phyloP scores from a whole-genome alignment of 257 asterid genomes.

The Ajuga chamaepitys region DNA sequence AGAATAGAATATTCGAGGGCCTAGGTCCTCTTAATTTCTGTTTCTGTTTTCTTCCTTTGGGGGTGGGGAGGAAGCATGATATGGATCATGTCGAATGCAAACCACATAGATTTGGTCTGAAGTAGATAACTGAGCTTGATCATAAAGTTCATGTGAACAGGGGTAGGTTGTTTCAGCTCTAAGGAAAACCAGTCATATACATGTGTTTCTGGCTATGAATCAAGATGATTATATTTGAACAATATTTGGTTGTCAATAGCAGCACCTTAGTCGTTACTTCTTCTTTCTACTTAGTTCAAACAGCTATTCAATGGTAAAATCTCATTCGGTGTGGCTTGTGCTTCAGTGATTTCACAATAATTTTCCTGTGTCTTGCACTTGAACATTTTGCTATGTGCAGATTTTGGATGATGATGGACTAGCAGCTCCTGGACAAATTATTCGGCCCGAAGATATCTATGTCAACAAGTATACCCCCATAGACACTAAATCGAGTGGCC shows the following conservation, averaged over 20 bases:
- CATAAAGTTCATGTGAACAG: neutral
- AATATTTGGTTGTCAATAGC: neutral
- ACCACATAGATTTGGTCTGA: neutral
- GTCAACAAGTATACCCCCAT: constrained; percentile 69
- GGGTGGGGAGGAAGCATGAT: too few relatives aligned
- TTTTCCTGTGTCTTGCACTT: neutral
- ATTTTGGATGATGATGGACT: constrained; percentile 89
- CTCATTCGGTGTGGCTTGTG: neutral
- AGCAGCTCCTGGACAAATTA: constrained; percentile 92
- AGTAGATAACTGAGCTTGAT: neutral
- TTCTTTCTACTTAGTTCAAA: neutral
- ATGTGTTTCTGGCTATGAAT: neutral
- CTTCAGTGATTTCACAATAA: neutral
- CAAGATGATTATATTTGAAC: neutral
- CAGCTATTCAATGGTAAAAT: neutral
- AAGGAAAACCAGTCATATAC: neutral
- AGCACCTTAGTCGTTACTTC: neutral
- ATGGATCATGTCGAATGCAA: too few relatives aligned
- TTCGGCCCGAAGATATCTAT: constrained; percentile 58
- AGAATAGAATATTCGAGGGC: neutral
- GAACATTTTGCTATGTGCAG: constrained; percentile 30
- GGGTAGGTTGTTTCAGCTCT: neutral
- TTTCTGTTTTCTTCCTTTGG: too few relatives aligned
- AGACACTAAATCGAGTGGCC: constrained; percentile 27
- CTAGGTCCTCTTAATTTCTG: neutral